phyloP scores from a whole-genome alignment of 306 rosid species.

The Lupinus albus region DNA sequence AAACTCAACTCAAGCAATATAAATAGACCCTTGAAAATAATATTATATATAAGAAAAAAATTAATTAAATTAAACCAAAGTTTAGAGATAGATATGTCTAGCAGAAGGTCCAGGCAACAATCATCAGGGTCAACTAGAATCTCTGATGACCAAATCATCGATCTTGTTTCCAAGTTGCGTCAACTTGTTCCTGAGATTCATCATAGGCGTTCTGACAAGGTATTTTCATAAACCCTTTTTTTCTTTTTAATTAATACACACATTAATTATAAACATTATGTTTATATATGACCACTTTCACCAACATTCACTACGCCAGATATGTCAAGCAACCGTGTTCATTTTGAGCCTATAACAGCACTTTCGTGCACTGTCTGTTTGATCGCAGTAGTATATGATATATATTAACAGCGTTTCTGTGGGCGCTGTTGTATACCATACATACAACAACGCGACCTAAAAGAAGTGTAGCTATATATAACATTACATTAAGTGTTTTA shows the following conservation, averaged over 20 bases:
- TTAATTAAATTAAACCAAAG: constrained; percentile 20
- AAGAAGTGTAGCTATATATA: too few species aligned
- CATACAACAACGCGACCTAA: too few species aligned
- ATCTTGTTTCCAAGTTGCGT: constrained; percentile 90
- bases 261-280: too few species aligned
- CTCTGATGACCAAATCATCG: constrained; percentile 94
- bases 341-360: too few species aligned
- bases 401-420: too few species aligned
- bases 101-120: constrained; percentile 91
- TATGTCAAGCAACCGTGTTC: too few species aligned
- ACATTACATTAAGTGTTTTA: too few species aligned
- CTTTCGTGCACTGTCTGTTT: too few species aligned
- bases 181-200: constrained; percentile 98
- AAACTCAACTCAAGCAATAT: constrained; percentile 15
- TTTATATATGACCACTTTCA: not conserved
- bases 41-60: not conserved
- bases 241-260: not conserved
- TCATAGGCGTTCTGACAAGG: constrained; percentile 87
- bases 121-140: constrained; percentile 63
- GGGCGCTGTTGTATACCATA: too few species aligned
- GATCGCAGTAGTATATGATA: too few species aligned
- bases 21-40: not conserved
- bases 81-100: constrained; percentile 62
- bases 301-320: too few species aligned
- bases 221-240: constrained; percentile 16